Evolutionary conservation across 1,284 basidiomycete genomes (phyloP).

Genomic region (Rhizoctonia solani): DNA sequence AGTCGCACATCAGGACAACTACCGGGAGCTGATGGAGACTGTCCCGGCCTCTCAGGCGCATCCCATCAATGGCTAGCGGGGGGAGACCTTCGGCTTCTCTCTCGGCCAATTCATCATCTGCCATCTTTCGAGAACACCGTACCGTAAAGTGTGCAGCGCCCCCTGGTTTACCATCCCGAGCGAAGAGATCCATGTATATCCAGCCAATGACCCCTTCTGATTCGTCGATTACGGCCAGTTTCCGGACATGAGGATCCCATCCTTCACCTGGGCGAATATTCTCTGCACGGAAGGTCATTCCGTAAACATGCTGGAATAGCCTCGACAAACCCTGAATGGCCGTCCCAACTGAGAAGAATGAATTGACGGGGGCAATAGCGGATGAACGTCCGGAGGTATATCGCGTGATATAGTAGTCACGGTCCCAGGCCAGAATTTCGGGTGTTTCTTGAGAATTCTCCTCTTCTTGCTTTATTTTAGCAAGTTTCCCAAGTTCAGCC

Average conservation of each 20-base stretch:
- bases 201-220: constrained; percentile 84
- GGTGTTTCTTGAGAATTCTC: constrained; percentile 60
- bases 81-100: constrained; percentile 31
- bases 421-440: constrained; percentile 86
- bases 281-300: constrained; percentile 68
- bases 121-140: constrained; percentile 87
- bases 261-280: constrained; percentile 75
- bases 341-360: constrained; percentile 65
- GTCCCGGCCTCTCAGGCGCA: constrained; percentile 57
- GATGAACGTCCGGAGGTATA: constrained; percentile 41
- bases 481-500: constrained; percentile 71
- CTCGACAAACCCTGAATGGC: constrained; percentile 86
- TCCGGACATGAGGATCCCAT: constrained; percentile 88
- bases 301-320: constrained; percentile 85
- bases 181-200: constrained; percentile 93
- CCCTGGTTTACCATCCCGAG: constrained; percentile 80
- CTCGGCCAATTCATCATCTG: constrained; percentile 58
- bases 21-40: constrained; percentile 87
- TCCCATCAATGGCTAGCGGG: constrained; percentile 35
- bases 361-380: constrained; percentile 47
- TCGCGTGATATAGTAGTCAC: constrained; percentile 71
- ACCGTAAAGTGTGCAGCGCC: constrained; percentile 98
- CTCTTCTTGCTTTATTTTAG: constrained; percentile 72
- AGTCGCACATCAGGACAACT: constrained; percentile 91
- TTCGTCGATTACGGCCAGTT: constrained; percentile 92